A percentile compares a stretch with the other conserved stretches of the same genome.
These are phyloP conservation scores for Bipolaris cookei DNA, from an alignment of 2,329 filamentous ascomycete species.

Conservation along the genomic window DNA sequence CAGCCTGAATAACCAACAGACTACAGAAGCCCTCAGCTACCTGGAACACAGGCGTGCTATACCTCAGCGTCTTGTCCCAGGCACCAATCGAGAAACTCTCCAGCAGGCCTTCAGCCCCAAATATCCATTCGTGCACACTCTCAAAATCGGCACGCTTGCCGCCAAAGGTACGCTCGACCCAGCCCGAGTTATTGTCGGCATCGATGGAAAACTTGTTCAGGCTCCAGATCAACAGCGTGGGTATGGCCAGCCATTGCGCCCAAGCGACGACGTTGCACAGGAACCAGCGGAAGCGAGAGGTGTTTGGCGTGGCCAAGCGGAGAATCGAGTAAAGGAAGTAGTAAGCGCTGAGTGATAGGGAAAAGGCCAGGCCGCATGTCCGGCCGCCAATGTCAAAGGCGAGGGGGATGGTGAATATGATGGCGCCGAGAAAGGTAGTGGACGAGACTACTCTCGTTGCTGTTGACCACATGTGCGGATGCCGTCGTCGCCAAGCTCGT, in stretches of 20 bases:
- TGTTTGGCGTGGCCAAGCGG: constrained; percentile 79
- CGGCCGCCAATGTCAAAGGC: constrained; percentile 97
- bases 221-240: constrained; percentile 89
- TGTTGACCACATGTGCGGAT: constrained; percentile 72
- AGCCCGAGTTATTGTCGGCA: constrained; percentile 70
- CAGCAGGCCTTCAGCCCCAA: constrained; percentile 82
- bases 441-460: constrained; percentile 79
- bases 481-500: constrained; percentile 56
- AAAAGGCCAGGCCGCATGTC: constrained; percentile 93
- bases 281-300: constrained; percentile 75
- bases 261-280: constrained; percentile 72
- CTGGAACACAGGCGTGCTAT: constrained; percentile 94
- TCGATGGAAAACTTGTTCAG: constrained; percentile 95
- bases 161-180: constrained; percentile 81
- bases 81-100: constrained; percentile 80
- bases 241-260: constrained; percentile 86
- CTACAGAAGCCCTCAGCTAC: constrained; percentile 96
- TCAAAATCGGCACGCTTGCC: constrained; percentile 67
- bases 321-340: constrained; percentile 87
- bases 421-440: constrained; percentile 84
- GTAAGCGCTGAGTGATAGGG: constrained; percentile 84
- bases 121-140: constrained; percentile 82
- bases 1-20: constrained; percentile 90
- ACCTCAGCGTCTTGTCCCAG: constrained; percentile 88
- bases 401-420: constrained; percentile 94